Percentiles rank a stretch among this genome's conserved stretches.
Conservation (phyloP, 495 filamentous ascomycete genomes). For the Aspergillus bridgeri region DNA sequence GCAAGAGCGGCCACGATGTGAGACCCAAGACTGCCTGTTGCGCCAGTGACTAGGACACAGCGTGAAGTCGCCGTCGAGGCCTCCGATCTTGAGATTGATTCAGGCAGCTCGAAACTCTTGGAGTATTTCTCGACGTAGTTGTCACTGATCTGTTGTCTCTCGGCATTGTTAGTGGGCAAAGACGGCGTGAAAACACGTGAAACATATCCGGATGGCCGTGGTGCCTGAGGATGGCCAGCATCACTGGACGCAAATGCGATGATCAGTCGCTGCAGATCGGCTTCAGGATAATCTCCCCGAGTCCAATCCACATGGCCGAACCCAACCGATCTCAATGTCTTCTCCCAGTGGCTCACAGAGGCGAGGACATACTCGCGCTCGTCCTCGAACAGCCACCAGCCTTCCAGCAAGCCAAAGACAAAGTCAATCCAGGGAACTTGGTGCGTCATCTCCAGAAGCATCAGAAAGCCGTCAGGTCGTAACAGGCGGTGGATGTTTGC, state of each 20-base stretch:
- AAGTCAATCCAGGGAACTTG: slow-evolving; percentile 40
- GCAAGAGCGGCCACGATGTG: slow-evolving; percentile 42
- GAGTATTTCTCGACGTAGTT: no score
- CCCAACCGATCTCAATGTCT: slow-evolving; percentile 30
- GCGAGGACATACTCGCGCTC: slow-evolving; percentile 41
- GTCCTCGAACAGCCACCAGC: slow-evolving; percentile 53
- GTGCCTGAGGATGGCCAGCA: no score
- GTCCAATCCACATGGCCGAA: slow-evolving; percentile 46
- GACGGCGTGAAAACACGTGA: no score
- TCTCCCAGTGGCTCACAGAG: slow-evolving; percentile 29
- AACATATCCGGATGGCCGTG: no score
- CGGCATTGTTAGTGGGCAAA: no score
- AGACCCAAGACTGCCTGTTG: slow-evolving; percentile 48
- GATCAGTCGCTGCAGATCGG: slow-evolving; percentile 31
- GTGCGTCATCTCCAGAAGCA: slow-evolving; percentile 36
- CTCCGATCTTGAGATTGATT: no score
- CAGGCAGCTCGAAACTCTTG: no score
- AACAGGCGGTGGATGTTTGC: slow-evolving; percentile 27
- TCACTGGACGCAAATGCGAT: slow-evolving; percentile 43
- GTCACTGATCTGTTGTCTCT: no score
- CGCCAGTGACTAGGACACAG: slow-evolving; percentile 48
- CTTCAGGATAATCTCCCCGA: slow-evolving; percentile 35
- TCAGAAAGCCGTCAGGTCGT: slow-evolving; percentile 32
- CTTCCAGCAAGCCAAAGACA: slow-evolving; percentile 45
- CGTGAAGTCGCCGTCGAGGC: no score